Evolutionary conservation across 73 alveolate species (phyloP).

Genomic region (Diophrys appendiculata): DNA sequence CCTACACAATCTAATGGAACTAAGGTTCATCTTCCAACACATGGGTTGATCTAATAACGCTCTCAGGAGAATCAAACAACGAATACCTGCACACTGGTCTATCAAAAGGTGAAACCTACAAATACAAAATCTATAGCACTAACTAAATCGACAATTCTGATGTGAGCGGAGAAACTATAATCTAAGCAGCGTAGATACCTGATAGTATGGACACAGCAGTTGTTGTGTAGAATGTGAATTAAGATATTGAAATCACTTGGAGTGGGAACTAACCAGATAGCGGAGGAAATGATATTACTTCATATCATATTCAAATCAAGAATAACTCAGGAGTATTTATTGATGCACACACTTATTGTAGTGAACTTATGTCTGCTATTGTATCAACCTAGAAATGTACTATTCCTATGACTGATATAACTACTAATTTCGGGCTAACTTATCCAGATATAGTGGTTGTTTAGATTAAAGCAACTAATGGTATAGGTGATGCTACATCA

Average conservation of each 20-base stretch:
- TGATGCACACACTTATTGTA: no score
- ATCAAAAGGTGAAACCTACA: conserved; percentile 16
- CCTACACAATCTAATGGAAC: conserved; percentile 21
- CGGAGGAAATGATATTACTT: conserved; percentile 16
- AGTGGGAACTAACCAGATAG: conserved; percentile 36
- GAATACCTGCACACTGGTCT: conserved; percentile 21
- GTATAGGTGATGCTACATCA: no score
- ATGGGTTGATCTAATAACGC: conserved; percentile 17
- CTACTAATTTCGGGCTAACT: no score
- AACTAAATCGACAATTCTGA: conserved; percentile 48
- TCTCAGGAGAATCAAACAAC: conserved; percentile 1
- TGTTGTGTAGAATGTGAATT: conserved; percentile 1
- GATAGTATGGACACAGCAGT: not conserved
- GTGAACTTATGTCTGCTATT: no score
- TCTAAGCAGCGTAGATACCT: conserved; percentile 8
- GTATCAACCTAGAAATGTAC: no score
- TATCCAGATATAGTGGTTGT: no score
- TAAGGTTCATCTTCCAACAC: conserved; percentile 13
- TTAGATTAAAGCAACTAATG: no score
- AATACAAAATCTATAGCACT: conserved; percentile 37
- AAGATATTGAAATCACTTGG: conserved; percentile 17
- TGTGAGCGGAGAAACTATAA: conserved; percentile 15
- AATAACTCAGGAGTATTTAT: not conserved
- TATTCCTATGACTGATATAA: no score
- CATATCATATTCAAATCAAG: conserved; percentile 27